Base-by-base conservation (phyloP, 352 stramenopile genomes). In the Hyaloperonospora brassicae region DNA sequence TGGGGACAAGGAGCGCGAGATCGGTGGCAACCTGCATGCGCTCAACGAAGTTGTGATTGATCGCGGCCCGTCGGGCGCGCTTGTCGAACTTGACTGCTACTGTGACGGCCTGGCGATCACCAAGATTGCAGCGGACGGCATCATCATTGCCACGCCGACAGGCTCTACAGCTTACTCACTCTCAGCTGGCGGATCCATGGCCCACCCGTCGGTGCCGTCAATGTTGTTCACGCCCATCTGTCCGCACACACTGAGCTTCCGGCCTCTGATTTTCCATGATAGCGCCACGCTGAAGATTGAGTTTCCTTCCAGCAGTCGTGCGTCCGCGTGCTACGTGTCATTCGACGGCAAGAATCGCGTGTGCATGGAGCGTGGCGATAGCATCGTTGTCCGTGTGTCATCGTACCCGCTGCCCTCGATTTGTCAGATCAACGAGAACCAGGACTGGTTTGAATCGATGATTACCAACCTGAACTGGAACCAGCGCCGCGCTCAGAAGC, bases 11-110 rank as follows among this genome's bases (percentile, higher is more conserved):
- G 70, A 80, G 30, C 61, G 53, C 5, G 73, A 86, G 50, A 67
- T 71, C 14, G 54, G 73, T n/a, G 62, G 69, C 30, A 68, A 87
- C 1, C 80, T 96, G 53, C 91, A 98, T 62, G 95, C 97, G 7
- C 72, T 99, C 31, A 99, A 99, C 68, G 97, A 99, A 78, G 95
- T 99, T 41, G 95, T 98, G 25, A 95, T 99, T 52, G 95, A 99
- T 66, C 86, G 96, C 36, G 96, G 97, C 5, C 79, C 77, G 21
- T 89, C 70, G 1, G 83, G 76, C 6, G 79, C 82, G 35, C 85
- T 99, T 41, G 91, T 97, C 11, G 92, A 97, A 57, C 73, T 99
- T 17, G 96, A 98, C 65, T 98, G 92, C 70, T 99, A 95, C 76
- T 98, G 95, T 63, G 95, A 98, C 61, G 89, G 95, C 51, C 76